phyloP scores from a whole-genome alignment of 805 yeast genomes.

The Maudiozyma saulgeensis region DNA sequence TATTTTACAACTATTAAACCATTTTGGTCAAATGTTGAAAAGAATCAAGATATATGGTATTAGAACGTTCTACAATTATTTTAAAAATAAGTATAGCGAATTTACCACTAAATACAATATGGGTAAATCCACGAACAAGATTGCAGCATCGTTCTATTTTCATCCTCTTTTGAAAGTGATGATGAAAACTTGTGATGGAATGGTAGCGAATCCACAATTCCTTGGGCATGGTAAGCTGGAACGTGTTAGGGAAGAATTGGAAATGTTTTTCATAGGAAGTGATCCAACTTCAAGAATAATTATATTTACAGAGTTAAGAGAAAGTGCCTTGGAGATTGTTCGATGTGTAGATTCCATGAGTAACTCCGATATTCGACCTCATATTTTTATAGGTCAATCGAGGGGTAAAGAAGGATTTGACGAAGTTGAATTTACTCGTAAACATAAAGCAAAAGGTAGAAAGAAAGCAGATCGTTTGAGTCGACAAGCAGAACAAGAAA shows the following conservation, averaged over 20 bases:
- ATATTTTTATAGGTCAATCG: slow-evolving; percentile 89
- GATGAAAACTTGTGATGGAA: slow-evolving; percentile 36
- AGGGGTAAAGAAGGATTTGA: slow-evolving; percentile 62
- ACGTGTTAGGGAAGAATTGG: slow-evolving; percentile 46
- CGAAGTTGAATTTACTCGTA: slow-evolving; percentile 39
- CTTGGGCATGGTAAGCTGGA: slow-evolving; percentile 69
- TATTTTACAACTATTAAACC: slow-evolving; percentile 45
- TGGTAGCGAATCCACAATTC: slow-evolving; percentile 30
- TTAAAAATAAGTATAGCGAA: slow-evolving; percentile 47
- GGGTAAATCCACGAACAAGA: slow-evolving; percentile 55
- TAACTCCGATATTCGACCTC: slow-evolving; percentile 45
- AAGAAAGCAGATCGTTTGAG: slow-evolving; percentile 30
- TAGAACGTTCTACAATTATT: slow-evolving; percentile 61
- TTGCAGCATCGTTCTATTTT: slow-evolving; percentile 52
- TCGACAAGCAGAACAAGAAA: slow-evolving; percentile 26
- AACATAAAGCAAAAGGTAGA: slow-evolving; percentile 37
- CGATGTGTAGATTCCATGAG: slow-evolving; percentile 42
- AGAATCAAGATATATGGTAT: slow-evolving; percentile 77
- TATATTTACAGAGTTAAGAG: slow-evolving; percentile 80
- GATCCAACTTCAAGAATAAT: slow-evolving; percentile 61
- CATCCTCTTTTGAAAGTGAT: slow-evolving; percentile 39
- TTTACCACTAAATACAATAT: slow-evolving; percentile 47
- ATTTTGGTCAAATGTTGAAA: slow-evolving; percentile 62
- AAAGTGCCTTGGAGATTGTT: slow-evolving; percentile 82
- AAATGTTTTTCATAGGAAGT: slow-evolving; percentile 40